These are phyloP conservation scores for Intubia oerlemansii DNA, from an alignment of 2,329 filamentous ascomycete species.

Conservation along the genomic window DNA sequence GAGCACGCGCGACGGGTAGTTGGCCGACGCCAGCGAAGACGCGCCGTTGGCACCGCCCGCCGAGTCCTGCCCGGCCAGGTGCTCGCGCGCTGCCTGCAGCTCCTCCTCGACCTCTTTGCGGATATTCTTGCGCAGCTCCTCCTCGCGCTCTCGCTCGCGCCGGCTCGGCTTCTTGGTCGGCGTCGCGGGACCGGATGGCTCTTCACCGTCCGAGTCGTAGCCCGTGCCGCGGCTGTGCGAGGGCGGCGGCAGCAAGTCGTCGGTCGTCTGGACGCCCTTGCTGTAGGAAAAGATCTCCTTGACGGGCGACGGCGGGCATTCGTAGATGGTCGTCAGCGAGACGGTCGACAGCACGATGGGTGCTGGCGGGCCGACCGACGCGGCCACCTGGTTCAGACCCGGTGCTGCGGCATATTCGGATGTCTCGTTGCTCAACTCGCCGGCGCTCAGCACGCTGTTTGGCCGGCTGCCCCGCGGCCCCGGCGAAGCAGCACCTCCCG, in stretches of 20 bases:
- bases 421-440: constrained; percentile 57
- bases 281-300: constrained; percentile 89
- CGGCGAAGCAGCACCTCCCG: constrained; percentile 43
- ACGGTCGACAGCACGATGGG: constrained; percentile 45
- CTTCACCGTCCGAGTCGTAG: constrained; percentile 43
- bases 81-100: constrained; percentile 47
- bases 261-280: constrained; percentile 83
- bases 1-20: constrained; percentile 62
- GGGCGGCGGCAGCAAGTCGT: constrained; percentile 41
- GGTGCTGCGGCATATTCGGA: constrained; percentile 34
- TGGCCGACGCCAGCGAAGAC: constrained; percentile 21
- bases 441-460: constrained; percentile 66
- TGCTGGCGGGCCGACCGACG: background rate
- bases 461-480: constrained; percentile 52
- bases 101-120: constrained; percentile 87
- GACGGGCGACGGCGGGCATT: constrained; percentile 53
- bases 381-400: constrained; percentile 9
- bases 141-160: constrained; percentile 62
- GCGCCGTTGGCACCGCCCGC: constrained; percentile 14
- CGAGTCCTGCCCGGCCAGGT: constrained; percentile 27
- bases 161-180: constrained; percentile 58
- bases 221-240: constrained; percentile 29
- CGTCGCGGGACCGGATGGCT: constrained; percentile 28
- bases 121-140: constrained; percentile 70
- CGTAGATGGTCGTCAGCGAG: constrained; percentile 56